Percentiles rank a stretch among this genome's conserved stretches.
Evolutionary conservation across 2,329 filamentous ascomycete genomes (phyloP).

Genomic region (Boeremia exigua): DNA sequence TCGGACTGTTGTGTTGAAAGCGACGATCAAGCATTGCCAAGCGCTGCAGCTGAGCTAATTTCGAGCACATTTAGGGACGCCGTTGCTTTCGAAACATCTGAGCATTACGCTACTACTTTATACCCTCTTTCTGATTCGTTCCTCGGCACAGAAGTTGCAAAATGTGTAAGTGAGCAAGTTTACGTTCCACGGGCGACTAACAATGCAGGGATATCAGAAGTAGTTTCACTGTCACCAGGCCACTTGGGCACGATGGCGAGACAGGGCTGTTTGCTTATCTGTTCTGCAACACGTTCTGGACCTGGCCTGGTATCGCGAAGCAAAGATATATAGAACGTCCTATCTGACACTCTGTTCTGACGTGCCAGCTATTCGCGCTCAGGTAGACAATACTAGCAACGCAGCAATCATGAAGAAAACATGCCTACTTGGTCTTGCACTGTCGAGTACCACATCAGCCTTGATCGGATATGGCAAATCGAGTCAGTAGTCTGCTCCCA

Average conservation of each 20-base stretch:
- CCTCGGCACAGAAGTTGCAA: not conserved
- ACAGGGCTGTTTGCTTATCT: not conserved
- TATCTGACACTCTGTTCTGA: not conserved
- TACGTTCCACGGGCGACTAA: not conserved
- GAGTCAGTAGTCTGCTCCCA: not conserved
- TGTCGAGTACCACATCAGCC: constrained; percentile 6
- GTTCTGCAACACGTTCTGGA: not conserved
- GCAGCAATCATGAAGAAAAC: not conserved
- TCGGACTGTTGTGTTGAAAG: not conserved
- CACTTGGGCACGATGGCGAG: constrained; percentile 6
- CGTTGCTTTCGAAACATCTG: constrained; percentile 1
- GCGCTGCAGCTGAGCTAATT: constrained; percentile 14
- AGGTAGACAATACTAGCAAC: not conserved
- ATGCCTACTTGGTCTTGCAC: not conserved
- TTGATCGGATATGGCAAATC: constrained; percentile 8
- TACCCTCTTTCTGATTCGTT: not conserved
- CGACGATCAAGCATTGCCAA: constrained; percentile 12
- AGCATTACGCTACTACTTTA: not conserved
- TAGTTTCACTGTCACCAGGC: not conserved
- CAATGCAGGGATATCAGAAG: not conserved
- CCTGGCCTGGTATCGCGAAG: not conserved
- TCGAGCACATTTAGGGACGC: constrained; percentile 6
- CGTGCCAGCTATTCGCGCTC: not conserved
- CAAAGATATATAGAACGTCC: not conserved
- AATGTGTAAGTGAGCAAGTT: constrained; percentile 6